A percentile compares a stretch with the other conserved stretches of the same genome.
Evolutionary conservation across 2,329 filamentous ascomycete genomes (phyloP).

Genomic region (Penicillium janthinellum): DNA sequence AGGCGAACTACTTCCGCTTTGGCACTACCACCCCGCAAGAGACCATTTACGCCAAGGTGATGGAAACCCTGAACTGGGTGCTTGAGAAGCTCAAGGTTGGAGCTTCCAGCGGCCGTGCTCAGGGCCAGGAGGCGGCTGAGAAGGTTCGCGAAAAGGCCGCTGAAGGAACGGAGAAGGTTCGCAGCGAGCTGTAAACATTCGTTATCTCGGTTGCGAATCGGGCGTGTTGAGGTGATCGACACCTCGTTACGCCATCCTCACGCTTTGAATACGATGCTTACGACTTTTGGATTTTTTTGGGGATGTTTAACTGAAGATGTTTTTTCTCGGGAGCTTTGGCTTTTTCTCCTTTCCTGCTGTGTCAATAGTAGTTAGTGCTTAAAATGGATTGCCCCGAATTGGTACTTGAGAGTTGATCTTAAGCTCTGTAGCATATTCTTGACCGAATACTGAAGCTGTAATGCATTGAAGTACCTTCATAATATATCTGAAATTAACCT

Average conservation of each 20-base stretch:
- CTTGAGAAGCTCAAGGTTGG: conserved; percentile 53
- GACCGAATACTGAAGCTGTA: background rate
- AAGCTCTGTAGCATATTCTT: background rate
- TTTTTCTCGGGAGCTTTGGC: conserved; percentile 7
- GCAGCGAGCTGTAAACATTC: conserved; percentile 34
- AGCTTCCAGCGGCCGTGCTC: conserved; percentile 49
- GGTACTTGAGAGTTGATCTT: background rate
- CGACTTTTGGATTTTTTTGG: conserved; percentile 15
- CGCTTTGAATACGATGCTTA: conserved; percentile 23
- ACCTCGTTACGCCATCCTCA: conserved; percentile 1
- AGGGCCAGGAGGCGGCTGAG: conserved; percentile 54
- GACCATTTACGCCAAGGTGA: conserved; percentile 67
- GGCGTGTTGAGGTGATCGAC: background rate
- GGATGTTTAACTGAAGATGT: conserved; percentile 2
- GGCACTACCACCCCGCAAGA: conserved; percentile 68
- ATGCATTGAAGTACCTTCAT: background rate
- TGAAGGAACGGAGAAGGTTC: conserved; percentile 51
- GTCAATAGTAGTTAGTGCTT: conserved; percentile 11
- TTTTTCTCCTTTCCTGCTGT: conserved; percentile 4
- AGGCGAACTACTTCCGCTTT: conserved; percentile 75
- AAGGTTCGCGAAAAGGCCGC: conserved; percentile 48
- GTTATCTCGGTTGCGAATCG: background rate
- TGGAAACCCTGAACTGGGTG: conserved; percentile 50
- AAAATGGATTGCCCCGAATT: conserved; percentile 1
- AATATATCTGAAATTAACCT: background rate